Evolutionary conservation across 2,329 filamentous ascomycete species (phyloP).

Genomic region (Penicillium expansum): DNA sequence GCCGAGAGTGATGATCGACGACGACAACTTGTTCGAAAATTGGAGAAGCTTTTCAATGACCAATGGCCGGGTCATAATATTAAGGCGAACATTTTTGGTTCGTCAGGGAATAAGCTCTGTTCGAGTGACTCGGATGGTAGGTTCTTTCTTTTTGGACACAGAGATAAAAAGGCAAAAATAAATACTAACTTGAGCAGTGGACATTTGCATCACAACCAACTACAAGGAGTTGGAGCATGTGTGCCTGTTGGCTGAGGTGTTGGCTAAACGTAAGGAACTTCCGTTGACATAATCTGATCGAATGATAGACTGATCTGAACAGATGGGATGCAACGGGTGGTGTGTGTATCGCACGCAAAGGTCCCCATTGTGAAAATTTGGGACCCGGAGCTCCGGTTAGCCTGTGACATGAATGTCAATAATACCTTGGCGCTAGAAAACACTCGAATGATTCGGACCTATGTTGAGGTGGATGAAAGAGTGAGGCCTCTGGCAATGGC

Average conservation of each 20-base stretch:
- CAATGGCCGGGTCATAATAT: conserved; percentile 92
- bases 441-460: conserved; percentile 95
- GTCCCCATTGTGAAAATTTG: conserved; percentile 98
- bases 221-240: conserved; percentile 86
- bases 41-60: conserved; percentile 82
- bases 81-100: conserved; percentile 92
- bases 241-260: conserved; percentile 81
- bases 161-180: background rate
- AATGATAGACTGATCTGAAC: conserved; percentile 16
- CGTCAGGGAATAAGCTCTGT: conserved; percentile 90
- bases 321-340: conserved; percentile 96
- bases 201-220: conserved; percentile 93
- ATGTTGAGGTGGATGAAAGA: conserved; percentile 87
- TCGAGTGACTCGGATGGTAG: conserved; percentile 94
- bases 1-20: conserved; percentile 73
- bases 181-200: conserved; percentile 59
- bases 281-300: background rate
- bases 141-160: conserved; percentile 26
- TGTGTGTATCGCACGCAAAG: conserved; percentile 91
- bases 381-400: conserved; percentile 86
- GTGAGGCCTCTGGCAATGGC: conserved; percentile 94
- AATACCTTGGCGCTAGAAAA: conserved; percentile 94
- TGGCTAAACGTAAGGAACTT: conserved; percentile 71
- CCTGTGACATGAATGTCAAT: conserved; percentile 99
- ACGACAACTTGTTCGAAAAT: conserved; percentile 73